A percentile compares a stretch with the other conserved stretches of the same genome.
phyloP scores from a whole-genome alignment of 179 eudicot species.

The Vitellaria paradoxa region DNA sequence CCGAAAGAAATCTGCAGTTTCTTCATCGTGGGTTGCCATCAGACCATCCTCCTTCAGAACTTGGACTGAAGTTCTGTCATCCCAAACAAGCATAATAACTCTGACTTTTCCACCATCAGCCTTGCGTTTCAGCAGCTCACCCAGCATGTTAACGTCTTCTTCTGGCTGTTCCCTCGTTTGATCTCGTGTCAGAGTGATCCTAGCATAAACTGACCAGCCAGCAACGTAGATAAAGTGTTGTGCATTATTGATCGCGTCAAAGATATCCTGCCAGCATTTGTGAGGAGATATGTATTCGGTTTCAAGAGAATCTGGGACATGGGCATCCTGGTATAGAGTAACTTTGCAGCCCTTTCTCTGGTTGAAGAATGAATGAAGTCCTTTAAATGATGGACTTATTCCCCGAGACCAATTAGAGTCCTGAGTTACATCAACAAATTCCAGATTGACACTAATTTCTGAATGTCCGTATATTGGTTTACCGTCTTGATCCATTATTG shows the following conservation, averaged over 20 bases:
- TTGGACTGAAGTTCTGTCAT: constrained; percentile 55
- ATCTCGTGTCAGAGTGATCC: constrained; percentile 55
- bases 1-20: constrained; percentile 45
- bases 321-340: constrained; percentile 61
- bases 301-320: constrained; percentile 35
- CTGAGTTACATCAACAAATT: constrained; percentile 33
- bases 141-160: constrained; percentile 33
- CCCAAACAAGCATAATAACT: constrained; percentile 70
- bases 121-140: constrained; percentile 51
- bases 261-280: constrained; percentile 61
- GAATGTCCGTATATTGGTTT: constrained; percentile 36
- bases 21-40: constrained; percentile 74
- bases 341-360: constrained; percentile 55
- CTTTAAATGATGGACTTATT: constrained; percentile 37
- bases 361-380: constrained; percentile 52
- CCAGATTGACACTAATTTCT: constrained; percentile 47
- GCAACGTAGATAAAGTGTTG: constrained; percentile 55
- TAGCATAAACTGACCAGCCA: constrained; percentile 69
- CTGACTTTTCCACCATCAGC: constrained; percentile 43
- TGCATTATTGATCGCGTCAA: constrained; percentile 53
- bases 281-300: constrained; percentile 34
- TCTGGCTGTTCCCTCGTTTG: constrained; percentile 28
- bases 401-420: constrained; percentile 64
- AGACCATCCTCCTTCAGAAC: constrained; percentile 44
- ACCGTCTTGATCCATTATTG: constrained; percentile 36